Conservation (phyloP, 345 rosid species). For the Abelmoschus esculentus region DNA sequence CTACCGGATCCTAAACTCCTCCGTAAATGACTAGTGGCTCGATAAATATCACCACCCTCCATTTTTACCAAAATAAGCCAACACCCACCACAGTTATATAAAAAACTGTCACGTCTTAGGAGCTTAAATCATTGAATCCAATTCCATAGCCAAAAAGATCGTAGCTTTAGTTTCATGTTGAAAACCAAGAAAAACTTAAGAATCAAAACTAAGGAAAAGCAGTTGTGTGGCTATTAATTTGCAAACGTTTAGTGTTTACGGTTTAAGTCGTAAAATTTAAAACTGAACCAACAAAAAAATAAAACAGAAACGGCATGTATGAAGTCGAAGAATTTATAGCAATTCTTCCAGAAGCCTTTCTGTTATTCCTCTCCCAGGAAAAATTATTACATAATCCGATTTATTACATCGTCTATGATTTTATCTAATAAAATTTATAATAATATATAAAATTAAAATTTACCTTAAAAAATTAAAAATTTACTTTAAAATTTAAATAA, state of each 20-base stretch:
- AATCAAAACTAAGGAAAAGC: neutral
- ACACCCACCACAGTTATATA: neutral
- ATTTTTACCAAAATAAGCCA: neutral
- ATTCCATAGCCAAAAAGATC: neutral
- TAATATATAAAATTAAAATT: too few relatives aligned
- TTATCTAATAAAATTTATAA: too few relatives aligned
- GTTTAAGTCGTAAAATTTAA: neutral
- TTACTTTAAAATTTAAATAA: too few relatives aligned
- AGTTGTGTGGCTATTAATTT: neutral
- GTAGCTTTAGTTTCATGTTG: neutral
- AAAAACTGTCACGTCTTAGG: neutral
- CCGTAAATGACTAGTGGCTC: slow-evolving; percentile 33
- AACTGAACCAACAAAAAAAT: neutral
- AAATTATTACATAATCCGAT: too few relatives aligned
- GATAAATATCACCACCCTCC: slow-evolving; percentile 33
- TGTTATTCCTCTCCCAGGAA: too few relatives aligned
- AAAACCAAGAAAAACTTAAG: neutral
- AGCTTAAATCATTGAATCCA: neutral
- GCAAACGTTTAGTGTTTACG: neutral
- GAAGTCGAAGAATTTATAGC: neutral
- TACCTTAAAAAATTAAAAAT: too few relatives aligned
- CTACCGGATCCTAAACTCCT: slow-evolving; percentile 16
- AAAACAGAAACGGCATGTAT: neutral
- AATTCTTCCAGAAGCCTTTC: too few relatives aligned
- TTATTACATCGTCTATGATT: too few relatives aligned